Conservation (phyloP, 1,284 basidiomycete species). For the Kalmanozyma brasiliensis region DNA sequence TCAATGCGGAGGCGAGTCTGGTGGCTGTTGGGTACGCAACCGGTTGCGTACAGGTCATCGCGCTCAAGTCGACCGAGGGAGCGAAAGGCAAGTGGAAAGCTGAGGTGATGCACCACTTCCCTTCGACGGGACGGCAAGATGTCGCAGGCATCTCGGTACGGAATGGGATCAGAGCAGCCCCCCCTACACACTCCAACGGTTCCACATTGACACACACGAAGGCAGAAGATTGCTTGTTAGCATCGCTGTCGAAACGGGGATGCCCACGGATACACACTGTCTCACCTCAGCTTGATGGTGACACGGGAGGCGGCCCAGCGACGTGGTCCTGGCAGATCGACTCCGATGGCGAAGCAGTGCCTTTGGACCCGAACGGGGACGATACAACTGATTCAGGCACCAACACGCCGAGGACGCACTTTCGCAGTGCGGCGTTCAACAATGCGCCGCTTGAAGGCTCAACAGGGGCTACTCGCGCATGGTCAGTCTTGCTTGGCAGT, state of each 20-base stretch:
- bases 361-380: not conserved
- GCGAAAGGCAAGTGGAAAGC: not conserved
- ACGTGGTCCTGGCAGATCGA: constrained; percentile 8
- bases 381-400: constrained; percentile 8
- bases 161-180: not conserved
- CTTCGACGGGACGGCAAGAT: constrained; percentile 3
- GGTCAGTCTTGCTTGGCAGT: constrained; percentile 31
- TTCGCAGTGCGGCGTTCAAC: constrained; percentile 39
- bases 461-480: constrained; percentile 22
- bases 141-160: constrained; percentile 15
- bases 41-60: constrained; percentile 20
- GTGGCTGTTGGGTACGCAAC: constrained; percentile 34
- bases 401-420: constrained; percentile 14
- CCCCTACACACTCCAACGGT: not conserved
- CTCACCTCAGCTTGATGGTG: not conserved
- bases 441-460: constrained; percentile 34
- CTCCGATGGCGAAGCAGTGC: not conserved
- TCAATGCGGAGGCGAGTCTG: constrained; percentile 4
- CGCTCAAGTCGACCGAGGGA: not conserved
- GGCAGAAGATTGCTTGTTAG: not conserved
- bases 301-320: not conserved
- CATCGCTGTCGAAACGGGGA: constrained; percentile 19
- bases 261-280: not conserved
- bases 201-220: not conserved
- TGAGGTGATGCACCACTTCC: not conserved